Base-by-base conservation (phyloP, 768 basidiomycete species). In the Suillus discolor region DNA sequence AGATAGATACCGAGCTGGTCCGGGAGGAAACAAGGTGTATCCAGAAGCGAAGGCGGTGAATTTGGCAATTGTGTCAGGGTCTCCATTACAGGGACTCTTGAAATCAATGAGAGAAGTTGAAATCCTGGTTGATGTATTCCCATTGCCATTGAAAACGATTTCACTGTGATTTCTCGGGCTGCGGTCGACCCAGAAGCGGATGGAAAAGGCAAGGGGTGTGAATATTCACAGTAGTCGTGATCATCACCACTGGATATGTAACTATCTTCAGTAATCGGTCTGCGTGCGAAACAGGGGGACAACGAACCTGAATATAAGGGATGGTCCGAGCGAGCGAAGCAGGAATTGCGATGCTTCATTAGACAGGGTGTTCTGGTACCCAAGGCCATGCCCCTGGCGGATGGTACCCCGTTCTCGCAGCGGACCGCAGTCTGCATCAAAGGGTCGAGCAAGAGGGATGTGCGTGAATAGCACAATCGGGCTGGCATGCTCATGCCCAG, bases 211-310 rank as follows among this genome's bases (percentile, higher is more conserved):
- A 75, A 73, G 68, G 77, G 69, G 74, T 89, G 87, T 73, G 81
- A 80, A 72, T 89, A 87, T 79, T 93, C 93, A 77, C 97, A 99
- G 69, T 96, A 94, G 71, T 98, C 97, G 74, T 97, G 96, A 72
- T 98, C 96, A 75, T 98, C 95, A 6, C 94, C 97, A 69, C 93
- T 94, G 65, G 57, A 66, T 49, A 62, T 55, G 63, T 47, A 51
- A 65, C 44, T 64, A 45, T 38, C 57, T 65, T 69, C 62, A 69
- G 69, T 34, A 39, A 61, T 38, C 31, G 60, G 57, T 31, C 3
- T 36, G 2, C 64, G 54, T 13, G 15, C n/a, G 18, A 25, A 57
- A 65, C 31, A 57, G 39, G 36, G 61, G 28, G 23, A 36, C 13
- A 57, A 69, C 80, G 65, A 69, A 91, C 91, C 92, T 95, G 76